These are phyloP conservation scores for Fusarium nodosum DNA, from an alignment of 2,329 filamentous ascomycete genomes.

Conservation along the genomic window DNA sequence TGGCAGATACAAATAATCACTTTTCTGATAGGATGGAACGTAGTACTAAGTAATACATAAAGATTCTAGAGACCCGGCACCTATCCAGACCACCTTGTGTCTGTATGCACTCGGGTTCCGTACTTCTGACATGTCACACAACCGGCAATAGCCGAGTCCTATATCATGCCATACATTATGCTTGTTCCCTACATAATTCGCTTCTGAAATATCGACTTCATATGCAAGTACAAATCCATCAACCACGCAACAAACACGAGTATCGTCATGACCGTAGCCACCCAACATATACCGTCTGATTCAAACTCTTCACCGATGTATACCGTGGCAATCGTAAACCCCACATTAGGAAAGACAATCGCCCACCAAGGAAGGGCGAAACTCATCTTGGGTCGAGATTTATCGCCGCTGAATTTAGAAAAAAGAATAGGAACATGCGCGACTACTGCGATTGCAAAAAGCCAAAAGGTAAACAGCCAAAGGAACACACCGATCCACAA, in stretches of 20 bases:
- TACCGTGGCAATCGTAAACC: conserved; percentile 13
- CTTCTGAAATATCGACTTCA: conserved; percentile 14
- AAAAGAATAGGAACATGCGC: conserved; percentile 9
- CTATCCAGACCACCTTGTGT: not conserved
- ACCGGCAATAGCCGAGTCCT: not conserved
- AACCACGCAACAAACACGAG: conserved; percentile 4
- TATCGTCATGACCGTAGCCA: conserved; percentile 10
- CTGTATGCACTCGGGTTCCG: not conserved
- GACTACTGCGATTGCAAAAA: conserved; percentile 5
- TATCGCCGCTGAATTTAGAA: conserved; percentile 3
- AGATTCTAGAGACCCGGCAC: not conserved
- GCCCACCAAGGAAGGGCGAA: conserved; percentile 19
- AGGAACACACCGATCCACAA: conserved; percentile 20
- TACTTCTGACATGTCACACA: not conserved
- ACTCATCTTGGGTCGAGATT: not conserved
- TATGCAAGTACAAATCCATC: conserved; percentile 11
- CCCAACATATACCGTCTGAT: not conserved
- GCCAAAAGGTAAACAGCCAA: conserved; percentile 14
- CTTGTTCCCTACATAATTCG: conserved; percentile 1
- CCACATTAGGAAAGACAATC: conserved; percentile 12
- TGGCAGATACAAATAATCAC: not conserved
- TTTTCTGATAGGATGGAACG: too few species aligned
- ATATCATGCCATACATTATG: too few species aligned
- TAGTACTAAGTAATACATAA: too few species aligned
- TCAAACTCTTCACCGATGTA: conserved; percentile 13